Conservation (phyloP, 1,139 yeast genomes). For the Yamadazyma taylorii region DNA sequence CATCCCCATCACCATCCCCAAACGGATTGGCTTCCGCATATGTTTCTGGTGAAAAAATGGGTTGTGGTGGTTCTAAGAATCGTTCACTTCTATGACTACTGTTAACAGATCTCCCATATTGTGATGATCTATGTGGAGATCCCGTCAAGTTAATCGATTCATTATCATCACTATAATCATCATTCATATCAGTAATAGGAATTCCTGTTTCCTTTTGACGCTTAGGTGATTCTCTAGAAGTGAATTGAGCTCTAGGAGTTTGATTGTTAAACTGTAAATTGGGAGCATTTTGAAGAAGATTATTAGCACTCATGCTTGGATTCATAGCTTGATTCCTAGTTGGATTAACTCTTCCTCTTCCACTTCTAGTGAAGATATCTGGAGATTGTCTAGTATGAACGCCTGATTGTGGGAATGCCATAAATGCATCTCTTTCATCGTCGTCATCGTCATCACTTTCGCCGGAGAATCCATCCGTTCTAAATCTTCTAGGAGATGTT, state of each 20-base stretch:
- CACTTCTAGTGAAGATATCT: conserved; percentile 46
- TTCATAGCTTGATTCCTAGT: conserved; percentile 9
- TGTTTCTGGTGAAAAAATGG: conserved; percentile 62
- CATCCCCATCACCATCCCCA: conserved; percentile 36
- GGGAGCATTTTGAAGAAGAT: conserved; percentile 23
- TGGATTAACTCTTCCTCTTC: conserved; percentile 32
- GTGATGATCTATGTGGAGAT: conserved; percentile 35
- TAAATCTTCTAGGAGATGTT: conserved; percentile 38
- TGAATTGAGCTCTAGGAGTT: conserved; percentile 56
- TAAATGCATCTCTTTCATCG: conserved; percentile 22
- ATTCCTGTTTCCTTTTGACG: conserved; percentile 52
- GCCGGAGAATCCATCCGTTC: conserved; percentile 17
- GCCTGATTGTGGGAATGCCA: conserved; percentile 29
- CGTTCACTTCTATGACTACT: conserved; percentile 49
- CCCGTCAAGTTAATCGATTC: conserved; percentile 22
- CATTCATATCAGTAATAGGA: conserved; percentile 42
- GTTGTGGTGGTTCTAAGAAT: conserved; percentile 62
- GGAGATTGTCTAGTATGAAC: conserved; percentile 37
- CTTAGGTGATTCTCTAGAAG: conserved; percentile 66
- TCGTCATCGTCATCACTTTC: conserved; percentile 21
- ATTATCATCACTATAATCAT: conserved; percentile 32
- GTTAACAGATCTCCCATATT: conserved; percentile 26
- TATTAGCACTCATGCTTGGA: conserved; percentile 15
- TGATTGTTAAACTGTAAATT: conserved; percentile 15
- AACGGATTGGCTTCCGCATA: conserved; percentile 60